A percentile compares a stretch with the other conserved stretches of the same genome.
phyloP scores from a whole-genome alignment of 805 yeast genomes.

The Vanderwaltozyma verrucispora region DNA sequence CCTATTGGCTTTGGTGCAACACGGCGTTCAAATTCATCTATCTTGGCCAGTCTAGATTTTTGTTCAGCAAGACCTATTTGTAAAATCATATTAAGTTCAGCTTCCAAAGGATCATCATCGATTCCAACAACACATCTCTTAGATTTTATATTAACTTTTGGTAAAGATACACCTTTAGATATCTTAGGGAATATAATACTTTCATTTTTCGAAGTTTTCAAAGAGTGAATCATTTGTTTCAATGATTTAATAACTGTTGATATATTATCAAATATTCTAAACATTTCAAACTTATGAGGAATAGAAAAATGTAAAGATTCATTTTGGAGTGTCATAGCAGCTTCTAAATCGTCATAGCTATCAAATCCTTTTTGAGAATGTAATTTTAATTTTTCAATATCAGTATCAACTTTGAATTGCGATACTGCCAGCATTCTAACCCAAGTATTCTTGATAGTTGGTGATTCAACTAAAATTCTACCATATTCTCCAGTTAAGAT shows the following conservation, averaged over 20 bases:
- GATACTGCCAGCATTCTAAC: slow-evolving; percentile 36
- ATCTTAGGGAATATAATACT: slow-evolving; percentile 31
- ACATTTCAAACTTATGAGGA: slow-evolving; percentile 68
- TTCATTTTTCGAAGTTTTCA: slow-evolving; percentile 33
- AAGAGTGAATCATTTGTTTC: slow-evolving; percentile 46
- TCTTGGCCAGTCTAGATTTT: slow-evolving; percentile 44
- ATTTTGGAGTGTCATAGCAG: slow-evolving; percentile 33
- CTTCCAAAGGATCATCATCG: slow-evolving; percentile 88
- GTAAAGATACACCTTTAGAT: slow-evolving; percentile 38
- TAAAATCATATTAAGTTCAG: slow-evolving; percentile 52
- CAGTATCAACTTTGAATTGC: slow-evolving; percentile 21
- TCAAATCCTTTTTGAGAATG: slow-evolving; percentile 11
- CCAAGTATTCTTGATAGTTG: slow-evolving; percentile 39
- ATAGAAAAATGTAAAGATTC: slow-evolving; percentile 41
- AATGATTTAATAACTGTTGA: slow-evolving; percentile 57
- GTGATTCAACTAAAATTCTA: slow-evolving; percentile 44
- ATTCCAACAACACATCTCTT: slow-evolving; percentile 49
- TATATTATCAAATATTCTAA: slow-evolving; percentile 70
- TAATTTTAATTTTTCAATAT: slow-evolving; percentile 24
- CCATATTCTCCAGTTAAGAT: slow-evolving; percentile 25
- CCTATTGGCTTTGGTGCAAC: not conserved
- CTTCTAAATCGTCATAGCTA: slow-evolving; percentile 9
- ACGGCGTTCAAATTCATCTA: slow-evolving; percentile 29
- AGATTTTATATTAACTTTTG: slow-evolving; percentile 46
- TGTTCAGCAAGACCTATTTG: slow-evolving; percentile 64